phyloP scores from a whole-genome alignment of 352 stramenopile species.

The Pythium volutum region DNA sequence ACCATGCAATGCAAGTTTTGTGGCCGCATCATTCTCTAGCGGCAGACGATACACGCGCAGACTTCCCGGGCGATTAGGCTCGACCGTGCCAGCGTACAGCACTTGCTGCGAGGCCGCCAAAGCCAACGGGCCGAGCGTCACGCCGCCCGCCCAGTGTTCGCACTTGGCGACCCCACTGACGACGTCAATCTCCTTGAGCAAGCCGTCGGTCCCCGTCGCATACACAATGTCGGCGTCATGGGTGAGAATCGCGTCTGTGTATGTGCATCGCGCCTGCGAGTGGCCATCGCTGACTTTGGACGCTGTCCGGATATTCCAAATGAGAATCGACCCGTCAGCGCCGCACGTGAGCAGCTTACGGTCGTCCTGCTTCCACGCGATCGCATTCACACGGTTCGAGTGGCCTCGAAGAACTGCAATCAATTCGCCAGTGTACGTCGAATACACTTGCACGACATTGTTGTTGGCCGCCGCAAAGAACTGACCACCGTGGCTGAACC shows the following conservation, averaged over 20 bases:
- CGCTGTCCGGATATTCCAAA: conserved; percentile 74
- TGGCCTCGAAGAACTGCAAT: conserved; percentile 70
- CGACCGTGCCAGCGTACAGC: conserved; percentile 86
- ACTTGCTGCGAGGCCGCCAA: conserved; percentile 86
- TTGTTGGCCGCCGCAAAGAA: conserved; percentile 89
- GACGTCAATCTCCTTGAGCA: conserved; percentile 89
- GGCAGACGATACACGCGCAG: conserved; percentile 73
- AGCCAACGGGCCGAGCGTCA: conserved; percentile 70
- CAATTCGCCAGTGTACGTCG: conserved; percentile 75
- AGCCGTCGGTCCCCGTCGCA: conserved; percentile 86
- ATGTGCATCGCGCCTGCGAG: conserved; percentile 71
- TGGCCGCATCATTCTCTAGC: conserved; percentile 48
- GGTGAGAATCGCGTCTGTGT: conserved; percentile 58
- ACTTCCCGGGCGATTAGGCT: conserved; percentile 61
- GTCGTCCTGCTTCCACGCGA: conserved; percentile 79
- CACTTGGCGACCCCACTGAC: conserved; percentile 48
- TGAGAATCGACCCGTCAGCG: conserved; percentile 68
- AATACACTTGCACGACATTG: conserved; percentile 87
- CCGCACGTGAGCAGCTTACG: conserved; percentile 72
- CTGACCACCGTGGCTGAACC: conserved; percentile 90
- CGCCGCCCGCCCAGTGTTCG: conserved; percentile 54
- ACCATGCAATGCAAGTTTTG: conserved; percentile 9
- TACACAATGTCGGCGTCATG: conserved; percentile 77
- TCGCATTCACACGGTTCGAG: conserved; percentile 78
- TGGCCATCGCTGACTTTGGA: conserved; percentile 79